Conservation (phyloP, 2,329 filamentous ascomycete species). For the Phialophora tarda region DNA sequence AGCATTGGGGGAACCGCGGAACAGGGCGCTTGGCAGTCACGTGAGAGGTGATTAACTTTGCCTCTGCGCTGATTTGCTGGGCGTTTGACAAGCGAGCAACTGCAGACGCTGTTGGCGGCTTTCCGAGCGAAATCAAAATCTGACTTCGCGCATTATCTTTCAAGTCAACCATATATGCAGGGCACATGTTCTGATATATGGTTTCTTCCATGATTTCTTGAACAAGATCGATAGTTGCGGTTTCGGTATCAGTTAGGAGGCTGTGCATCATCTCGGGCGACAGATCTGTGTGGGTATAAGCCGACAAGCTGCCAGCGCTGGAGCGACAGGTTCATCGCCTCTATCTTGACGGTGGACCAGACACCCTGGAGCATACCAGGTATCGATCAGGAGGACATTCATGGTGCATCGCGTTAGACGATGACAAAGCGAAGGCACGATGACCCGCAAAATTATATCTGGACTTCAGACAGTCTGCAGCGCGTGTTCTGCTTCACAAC, state of each 20-base stretch:
- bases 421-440: neutral
- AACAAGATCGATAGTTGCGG: neutral
- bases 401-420: neutral
- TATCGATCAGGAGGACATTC: neutral
- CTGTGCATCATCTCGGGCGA: neutral
- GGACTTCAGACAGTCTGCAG: neutral
- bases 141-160: neutral
- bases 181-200: neutral
- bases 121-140: neutral
- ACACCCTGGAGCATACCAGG: neutral
- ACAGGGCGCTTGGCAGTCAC: slow-evolving; percentile 9
- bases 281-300: neutral
- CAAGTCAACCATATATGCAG: neutral
- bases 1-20: slow-evolving; percentile 1
- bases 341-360: neutral
- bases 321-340: neutral
- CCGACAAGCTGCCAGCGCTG: neutral
- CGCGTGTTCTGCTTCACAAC: neutral
- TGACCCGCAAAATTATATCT: neutral
- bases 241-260: neutral
- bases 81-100: neutral
- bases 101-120: neutral
- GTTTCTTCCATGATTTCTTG: neutral
- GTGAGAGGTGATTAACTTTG: neutral
- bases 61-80: slow-evolving; percentile 14